Percentiles rank a stretch among this genome's conserved stretches.
These are phyloP conservation scores for Pichia deserticola DNA, from an alignment of 805 yeast genomes.

Conservation along the genomic window DNA sequence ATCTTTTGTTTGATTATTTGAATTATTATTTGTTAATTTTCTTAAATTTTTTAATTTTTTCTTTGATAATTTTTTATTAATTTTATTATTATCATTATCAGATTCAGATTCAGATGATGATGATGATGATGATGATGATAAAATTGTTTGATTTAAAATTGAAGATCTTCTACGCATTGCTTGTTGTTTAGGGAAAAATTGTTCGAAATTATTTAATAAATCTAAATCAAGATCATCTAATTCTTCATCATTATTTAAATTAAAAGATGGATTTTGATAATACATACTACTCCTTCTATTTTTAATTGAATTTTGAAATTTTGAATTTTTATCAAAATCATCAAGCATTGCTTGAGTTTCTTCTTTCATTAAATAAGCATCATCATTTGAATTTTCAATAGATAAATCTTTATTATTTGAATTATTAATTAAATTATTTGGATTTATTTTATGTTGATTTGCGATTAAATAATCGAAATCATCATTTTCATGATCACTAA, in stretches of 20 bases:
- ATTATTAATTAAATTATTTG: slow-evolving; percentile 5
- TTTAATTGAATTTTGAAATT: slow-evolving; percentile 1
- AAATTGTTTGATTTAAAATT: slow-evolving; percentile 32
- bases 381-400: slow-evolving; percentile 19
- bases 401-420: slow-evolving; percentile 4
- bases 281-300: slow-evolving; percentile 14
- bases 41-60: slow-evolving; percentile 4
- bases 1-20: slow-evolving; percentile 22
- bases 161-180: slow-evolving; percentile 35
- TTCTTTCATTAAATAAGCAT: slow-evolving; percentile 29
- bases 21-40: background rate
- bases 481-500: slow-evolving; percentile 28
- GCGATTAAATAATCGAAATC: slow-evolving; percentile 28
- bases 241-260: slow-evolving; percentile 30
- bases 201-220: slow-evolving; percentile 13
- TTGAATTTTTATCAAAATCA: slow-evolving; percentile 26
- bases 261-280: slow-evolving; percentile 12
- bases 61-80: slow-evolving; percentile 3
- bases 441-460: slow-evolving; percentile 9
- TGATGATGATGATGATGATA: slow-evolving; percentile 15
- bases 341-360: slow-evolving; percentile 38
- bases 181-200: slow-evolving; percentile 15
- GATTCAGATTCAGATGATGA: slow-evolving; percentile 13
- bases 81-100: background rate
- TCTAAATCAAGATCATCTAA: slow-evolving; percentile 26